Evolutionary conservation across 2,329 filamentous ascomycete genomes (phyloP).

Genomic region (Lachnellula subtilissima): DNA sequence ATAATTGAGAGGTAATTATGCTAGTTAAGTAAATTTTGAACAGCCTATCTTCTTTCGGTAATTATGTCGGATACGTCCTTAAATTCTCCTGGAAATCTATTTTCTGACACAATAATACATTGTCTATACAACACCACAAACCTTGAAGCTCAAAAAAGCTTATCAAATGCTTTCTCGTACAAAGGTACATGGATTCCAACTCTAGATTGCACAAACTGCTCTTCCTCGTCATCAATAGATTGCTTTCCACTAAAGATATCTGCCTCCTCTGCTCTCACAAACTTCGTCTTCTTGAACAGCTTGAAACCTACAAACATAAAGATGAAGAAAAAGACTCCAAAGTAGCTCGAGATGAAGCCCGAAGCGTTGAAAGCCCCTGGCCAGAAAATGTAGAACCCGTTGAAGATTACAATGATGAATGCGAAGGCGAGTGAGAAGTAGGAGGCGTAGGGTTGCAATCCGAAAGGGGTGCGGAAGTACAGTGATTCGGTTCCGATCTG

Average conservation of each 20-base stretch:
- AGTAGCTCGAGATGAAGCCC: conserved; percentile 50
- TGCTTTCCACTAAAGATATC: conserved; percentile 34
- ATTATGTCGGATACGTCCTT: no score
- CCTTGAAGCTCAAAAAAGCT: not conserved
- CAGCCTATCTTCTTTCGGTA: no score
- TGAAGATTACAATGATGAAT: conserved; percentile 46
- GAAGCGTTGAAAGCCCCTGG: conserved; percentile 41
- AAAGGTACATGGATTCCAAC: not conserved
- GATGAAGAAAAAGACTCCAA: conserved; percentile 48
- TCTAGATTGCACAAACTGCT: not conserved
- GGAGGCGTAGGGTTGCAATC: conserved; percentile 44
- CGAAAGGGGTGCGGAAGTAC: conserved; percentile 44
- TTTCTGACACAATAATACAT: no score
- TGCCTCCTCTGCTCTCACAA: conserved; percentile 1
- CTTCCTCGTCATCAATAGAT: conserved; percentile 5
- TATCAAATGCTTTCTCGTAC: not conserved
- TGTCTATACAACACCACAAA: not conserved
- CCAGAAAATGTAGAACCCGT: conserved; percentile 52
- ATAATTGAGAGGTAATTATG: no score
- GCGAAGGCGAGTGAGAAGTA: conserved; percentile 46
- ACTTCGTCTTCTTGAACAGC: conserved; percentile 4
- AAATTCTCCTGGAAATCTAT: no score
- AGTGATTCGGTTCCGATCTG: conserved; percentile 42
- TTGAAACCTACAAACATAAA: conserved; percentile 43
- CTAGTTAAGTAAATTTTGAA: no score